Conservation (phyloP, 108 stramenopile genomes). For the Asterionellopsis glacialis region DNA sequence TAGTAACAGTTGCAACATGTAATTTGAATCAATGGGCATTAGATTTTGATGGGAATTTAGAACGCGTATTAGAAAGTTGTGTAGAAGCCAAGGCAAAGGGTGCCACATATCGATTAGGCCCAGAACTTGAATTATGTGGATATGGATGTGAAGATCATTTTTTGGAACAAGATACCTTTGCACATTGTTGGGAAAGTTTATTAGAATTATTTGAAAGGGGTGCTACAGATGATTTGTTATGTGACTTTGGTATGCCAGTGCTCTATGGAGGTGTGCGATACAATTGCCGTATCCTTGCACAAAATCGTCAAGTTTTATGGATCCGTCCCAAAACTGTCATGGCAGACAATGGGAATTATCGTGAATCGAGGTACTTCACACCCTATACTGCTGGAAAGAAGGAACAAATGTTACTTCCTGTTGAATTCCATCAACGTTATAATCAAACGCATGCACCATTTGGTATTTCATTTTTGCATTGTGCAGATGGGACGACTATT, state of each 20-base stretch:
- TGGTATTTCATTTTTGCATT: slow-evolving; percentile 57
- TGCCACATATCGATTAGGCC: slow-evolving; percentile 91
- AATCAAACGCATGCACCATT: slow-evolving; percentile 58
- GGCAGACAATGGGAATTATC: slow-evolving; percentile 97
- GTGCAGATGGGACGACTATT: slow-evolving; percentile 64
- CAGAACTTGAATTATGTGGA: slow-evolving; percentile 95
- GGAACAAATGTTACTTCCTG: slow-evolving; percentile 39
- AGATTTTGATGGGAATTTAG: slow-evolving; percentile 94
- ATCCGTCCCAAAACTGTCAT: slow-evolving; percentile 86
- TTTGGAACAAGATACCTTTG: slow-evolving; percentile 92
- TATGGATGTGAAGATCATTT: slow-evolving; percentile 99
- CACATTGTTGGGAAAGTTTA: slow-evolving; percentile 91
- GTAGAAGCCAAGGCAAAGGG: slow-evolving; percentile 64
- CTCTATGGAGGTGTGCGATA: slow-evolving; percentile 83
- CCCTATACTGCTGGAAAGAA: slow-evolving; percentile 43
- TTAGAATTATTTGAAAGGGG: slow-evolving; percentile 62
- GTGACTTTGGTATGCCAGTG: slow-evolving; percentile 97
- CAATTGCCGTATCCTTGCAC: slow-evolving; percentile 92
- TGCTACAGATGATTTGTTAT: slow-evolving; percentile 80
- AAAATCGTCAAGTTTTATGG: slow-evolving; percentile 68
- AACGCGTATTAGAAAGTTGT: slow-evolving; percentile 79
- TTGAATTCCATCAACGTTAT: slow-evolving; percentile 37
- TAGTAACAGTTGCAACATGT: slow-evolving; percentile 92
- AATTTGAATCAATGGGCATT: slow-evolving; percentile 98
- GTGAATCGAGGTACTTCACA: slow-evolving; percentile 94